Base-by-base conservation (phyloP, 192 early-diverging fungal species). In the Coemansia umbellata region DNA sequence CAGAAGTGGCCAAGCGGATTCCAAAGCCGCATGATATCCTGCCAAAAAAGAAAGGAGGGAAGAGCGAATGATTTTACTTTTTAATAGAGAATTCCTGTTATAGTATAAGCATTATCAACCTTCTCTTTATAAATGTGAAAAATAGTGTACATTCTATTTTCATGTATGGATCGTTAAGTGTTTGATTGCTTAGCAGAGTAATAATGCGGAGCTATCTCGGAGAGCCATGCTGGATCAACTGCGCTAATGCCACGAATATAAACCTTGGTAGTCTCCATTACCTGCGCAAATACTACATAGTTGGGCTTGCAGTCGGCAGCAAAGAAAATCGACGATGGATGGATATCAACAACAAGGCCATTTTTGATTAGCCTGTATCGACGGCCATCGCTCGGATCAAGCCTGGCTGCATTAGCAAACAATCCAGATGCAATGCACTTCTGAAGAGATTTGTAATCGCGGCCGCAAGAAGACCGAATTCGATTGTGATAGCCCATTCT, bases 341-440 rank as follows among this genome's bases (percentile, higher is more conserved):
- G 96, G 43, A 98, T 85, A 60, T 83, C 53, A 6, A 95, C 87
- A 0, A 84, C 83, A 28, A 87, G 80, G 14, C 86, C 82, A 31
- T 84, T 84, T 61, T 92, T 91, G 14, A 89, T 60, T 1, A 91
- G 88, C 30, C 83, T 82, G 55, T 98, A 98, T n/a, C n/a, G n/a
- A 1, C 80, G 82, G 47, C 93, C 92, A 11, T 85, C 91, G 14
- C 80, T 81, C 24, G 71, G 72, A 19, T 84, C 81, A 14, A 93
- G 55, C 23, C 83, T 76, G 4, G 91, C 91, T 8, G 90, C 90
- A 65, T 97, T 87, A 73, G 90, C 90, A 69, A 97, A 97, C 62
- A 93, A 91, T 1, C 96, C 94, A 4, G 94, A 81, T 5, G 86
- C 82, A 24, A 98, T 60, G 31, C 93, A 86, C 70, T 92, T 95